These are phyloP conservation scores for Circinella minor DNA, from an alignment of 371 early-diverging fungal genomes.

Conservation along the genomic window DNA sequence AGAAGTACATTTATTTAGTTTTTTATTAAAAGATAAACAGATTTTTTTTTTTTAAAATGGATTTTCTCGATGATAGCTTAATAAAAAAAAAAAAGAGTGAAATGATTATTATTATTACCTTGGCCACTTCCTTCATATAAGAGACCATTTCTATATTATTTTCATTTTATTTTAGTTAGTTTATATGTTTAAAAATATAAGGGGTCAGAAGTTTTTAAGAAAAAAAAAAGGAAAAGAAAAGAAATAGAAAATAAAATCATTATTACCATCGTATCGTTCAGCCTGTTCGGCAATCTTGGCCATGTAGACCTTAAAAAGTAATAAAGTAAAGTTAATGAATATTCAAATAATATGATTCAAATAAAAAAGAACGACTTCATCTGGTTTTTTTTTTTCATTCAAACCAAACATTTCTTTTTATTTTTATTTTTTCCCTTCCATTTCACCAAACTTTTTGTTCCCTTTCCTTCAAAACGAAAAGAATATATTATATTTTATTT, in stretches of 20 bases:
- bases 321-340: neutral
- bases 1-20: neutral
- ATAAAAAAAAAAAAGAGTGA: slow-evolving; percentile 2
- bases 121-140: slow-evolving; percentile 89
- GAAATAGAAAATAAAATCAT: slow-evolving; percentile 11
- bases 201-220: neutral
- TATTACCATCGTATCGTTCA: slow-evolving; percentile 97
- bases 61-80: neutral
- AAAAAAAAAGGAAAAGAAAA: neutral
- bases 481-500: neutral
- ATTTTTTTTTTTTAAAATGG: too few relatives aligned
- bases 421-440: neutral
- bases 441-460: neutral
- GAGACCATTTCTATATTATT: slow-evolving; percentile 87
- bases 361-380: neutral
- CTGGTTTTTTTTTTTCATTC: neutral
- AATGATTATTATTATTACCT: slow-evolving; percentile 27
- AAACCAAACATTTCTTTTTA: neutral
- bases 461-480: neutral
- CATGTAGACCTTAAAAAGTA: slow-evolving; percentile 62
- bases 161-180: neutral
- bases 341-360: neutral
- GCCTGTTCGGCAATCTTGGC: slow-evolving; percentile 99
- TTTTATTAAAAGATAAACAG: too few relatives aligned
- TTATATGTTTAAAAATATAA: neutral